These are phyloP conservation scores for Phyllosticta citrichinensis DNA, from an alignment of 2,329 filamentous ascomycete genomes.

Conservation along the genomic window DNA sequence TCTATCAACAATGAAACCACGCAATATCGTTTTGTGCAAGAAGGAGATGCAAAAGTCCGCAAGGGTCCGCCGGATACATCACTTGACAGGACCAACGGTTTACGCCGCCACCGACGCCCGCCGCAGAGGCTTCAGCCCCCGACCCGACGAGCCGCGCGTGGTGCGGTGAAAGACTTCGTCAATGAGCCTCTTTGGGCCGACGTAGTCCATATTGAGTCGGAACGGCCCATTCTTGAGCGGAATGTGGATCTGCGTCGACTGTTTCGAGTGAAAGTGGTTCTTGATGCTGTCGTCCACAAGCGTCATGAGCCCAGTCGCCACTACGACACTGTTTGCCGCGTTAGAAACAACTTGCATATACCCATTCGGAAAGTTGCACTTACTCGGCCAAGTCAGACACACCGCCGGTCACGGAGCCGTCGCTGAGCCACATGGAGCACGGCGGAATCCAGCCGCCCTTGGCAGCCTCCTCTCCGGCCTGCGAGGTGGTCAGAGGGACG, in stretches of 20 bases:
- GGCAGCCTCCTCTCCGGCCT: slow-evolving; percentile 59
- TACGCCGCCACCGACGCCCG: slow-evolving; percentile 14
- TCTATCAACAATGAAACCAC: neutral
- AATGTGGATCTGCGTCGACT: slow-evolving; percentile 41
- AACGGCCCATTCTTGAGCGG: slow-evolving; percentile 41
- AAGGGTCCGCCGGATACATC: neutral
- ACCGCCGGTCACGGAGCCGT: slow-evolving; percentile 57
- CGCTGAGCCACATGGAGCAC: slow-evolving; percentile 82
- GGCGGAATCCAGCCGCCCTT: slow-evolving; percentile 87
- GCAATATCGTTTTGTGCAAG: neutral
- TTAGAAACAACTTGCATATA: neutral
- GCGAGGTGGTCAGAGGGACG: slow-evolving; percentile 60
- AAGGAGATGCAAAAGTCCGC: neutral
- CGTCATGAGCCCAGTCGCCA: slow-evolving; percentile 79
- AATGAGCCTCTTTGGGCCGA: slow-evolving; percentile 52
- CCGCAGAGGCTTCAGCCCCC: slow-evolving; percentile 20
- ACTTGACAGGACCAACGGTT: slow-evolving; percentile 1
- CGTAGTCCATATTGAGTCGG: slow-evolving; percentile 50
- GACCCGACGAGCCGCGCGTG: slow-evolving; percentile 17
- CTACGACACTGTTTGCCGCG: slow-evolving; percentile 56
- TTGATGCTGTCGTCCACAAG: slow-evolving; percentile 90
- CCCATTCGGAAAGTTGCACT: slow-evolving; percentile 27
- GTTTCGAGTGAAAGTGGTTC: slow-evolving; percentile 56
- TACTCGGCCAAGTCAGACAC: slow-evolving; percentile 81
- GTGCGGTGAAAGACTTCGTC: slow-evolving; percentile 52